These are phyloP conservation scores for Talaromyces sp. DNA, from an alignment of 2,329 filamentous ascomycete species.

Conservation along the genomic window DNA sequence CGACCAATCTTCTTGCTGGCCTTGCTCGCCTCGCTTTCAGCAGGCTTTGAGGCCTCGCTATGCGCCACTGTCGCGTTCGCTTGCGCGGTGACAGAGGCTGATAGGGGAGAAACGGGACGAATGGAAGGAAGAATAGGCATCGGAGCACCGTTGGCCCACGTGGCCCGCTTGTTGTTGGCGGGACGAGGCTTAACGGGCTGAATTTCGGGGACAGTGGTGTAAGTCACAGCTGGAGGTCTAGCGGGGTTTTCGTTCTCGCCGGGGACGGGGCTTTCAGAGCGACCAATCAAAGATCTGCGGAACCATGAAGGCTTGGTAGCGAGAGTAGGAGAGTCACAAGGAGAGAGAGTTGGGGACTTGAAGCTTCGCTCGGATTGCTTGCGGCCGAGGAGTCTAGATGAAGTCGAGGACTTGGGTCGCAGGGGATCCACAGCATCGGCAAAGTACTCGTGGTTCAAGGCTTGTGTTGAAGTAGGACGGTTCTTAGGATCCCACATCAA, in stretches of 20 bases:
- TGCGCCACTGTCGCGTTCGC: conserved; percentile 67
- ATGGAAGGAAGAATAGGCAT: conserved; percentile 97
- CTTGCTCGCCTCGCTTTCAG: conserved; percentile 58
- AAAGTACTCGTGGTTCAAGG: conserved; percentile 95
- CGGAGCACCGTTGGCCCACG: conserved; percentile 86
- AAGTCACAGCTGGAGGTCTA: conserved; percentile 49
- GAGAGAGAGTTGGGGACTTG: conserved; percentile 65
- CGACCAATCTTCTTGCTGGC: conserved; percentile 85
- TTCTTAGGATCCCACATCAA: conserved; percentile 97
- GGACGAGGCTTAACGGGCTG: conserved; percentile 57
- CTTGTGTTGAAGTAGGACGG: conserved; percentile 88
- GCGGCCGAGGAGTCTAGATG: conserved; percentile 73
- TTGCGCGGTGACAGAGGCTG: conserved; percentile 87
- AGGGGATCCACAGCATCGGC: conserved; percentile 87
- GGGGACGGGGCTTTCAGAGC: conserved; percentile 69
- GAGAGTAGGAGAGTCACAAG: conserved; percentile 59
- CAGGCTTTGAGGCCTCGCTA: conserved; percentile 48
- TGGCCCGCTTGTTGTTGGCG: conserved; percentile 76
- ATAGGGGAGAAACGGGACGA: conserved; percentile 92
- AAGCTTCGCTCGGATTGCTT: conserved; percentile 83
- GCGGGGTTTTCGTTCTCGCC: conserved; percentile 41
- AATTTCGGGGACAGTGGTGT: conserved; percentile 45
- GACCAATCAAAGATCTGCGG: conserved; percentile 86
- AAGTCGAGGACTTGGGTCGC: conserved; percentile 85
- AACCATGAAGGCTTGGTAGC: conserved; percentile 94